Evolutionary conservation across 176 grass and related monocot genomes (phyloP).

Genomic region (Phoenix dactylifera): DNA sequence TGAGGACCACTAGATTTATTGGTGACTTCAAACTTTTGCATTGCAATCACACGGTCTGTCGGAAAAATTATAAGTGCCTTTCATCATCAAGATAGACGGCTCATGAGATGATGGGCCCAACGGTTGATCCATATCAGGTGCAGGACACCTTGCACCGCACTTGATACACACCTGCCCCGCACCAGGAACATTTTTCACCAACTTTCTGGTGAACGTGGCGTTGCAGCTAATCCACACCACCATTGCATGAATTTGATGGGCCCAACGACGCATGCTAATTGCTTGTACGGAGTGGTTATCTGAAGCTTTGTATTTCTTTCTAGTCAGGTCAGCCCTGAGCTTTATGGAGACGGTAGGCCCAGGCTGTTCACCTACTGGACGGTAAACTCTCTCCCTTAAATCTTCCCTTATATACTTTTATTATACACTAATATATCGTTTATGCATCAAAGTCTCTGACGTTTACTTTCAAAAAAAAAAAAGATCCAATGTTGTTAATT

Average conservation of each 20-base stretch:
- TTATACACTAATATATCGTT: too few species aligned
- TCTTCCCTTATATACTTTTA: not conserved
- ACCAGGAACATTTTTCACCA: too few species aligned
- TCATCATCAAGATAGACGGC: conserved; percentile 4
- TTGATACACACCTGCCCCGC: not conserved
- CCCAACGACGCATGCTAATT: too few species aligned
- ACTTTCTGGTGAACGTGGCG: too few species aligned
- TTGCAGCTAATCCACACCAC: too few species aligned
- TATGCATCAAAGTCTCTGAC: too few species aligned
- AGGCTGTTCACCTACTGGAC: conserved; percentile 98
- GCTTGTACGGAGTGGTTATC: conserved; percentile 15
- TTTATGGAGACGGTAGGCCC: conserved; percentile 85
- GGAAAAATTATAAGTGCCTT: conserved; percentile 8
- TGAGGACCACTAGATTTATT: conserved; percentile 16
- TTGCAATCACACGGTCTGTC: conserved; percentile 10
- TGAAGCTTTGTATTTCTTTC: conserved; percentile 74
- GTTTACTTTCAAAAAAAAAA: too few species aligned
- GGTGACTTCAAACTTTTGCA: not conserved
- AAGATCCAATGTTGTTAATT: too few species aligned
- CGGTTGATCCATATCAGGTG: not conserved
- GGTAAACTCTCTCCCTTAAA: conserved; percentile 27
- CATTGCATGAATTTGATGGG: too few species aligned
- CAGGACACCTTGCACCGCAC: not conserved
- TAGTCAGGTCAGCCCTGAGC: conserved; percentile 99
- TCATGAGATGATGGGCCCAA: not conserved